phyloP scores from a whole-genome alignment of 805 yeast species.

The Ogataea sp. region DNA sequence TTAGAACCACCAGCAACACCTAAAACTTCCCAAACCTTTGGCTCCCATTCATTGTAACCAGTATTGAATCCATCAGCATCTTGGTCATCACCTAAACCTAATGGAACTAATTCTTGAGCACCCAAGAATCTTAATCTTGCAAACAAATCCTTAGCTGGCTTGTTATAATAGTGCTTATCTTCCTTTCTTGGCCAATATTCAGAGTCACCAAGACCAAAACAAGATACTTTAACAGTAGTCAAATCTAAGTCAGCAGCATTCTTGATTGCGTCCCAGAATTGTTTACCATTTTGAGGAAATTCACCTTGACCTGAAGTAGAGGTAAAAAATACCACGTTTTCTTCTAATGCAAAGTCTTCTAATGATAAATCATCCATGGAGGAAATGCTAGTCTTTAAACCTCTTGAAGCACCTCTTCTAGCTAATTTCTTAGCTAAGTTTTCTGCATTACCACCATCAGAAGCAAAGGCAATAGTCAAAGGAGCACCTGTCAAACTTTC shows the following conservation, averaged over 20 bases:
- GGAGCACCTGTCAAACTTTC: conserved; percentile 94
- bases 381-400: conserved; percentile 55
- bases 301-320: conserved; percentile 87
- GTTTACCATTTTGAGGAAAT: conserved; percentile 75
- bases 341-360: conserved; percentile 67
- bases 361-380: conserved; percentile 66
- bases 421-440: conserved; percentile 71
- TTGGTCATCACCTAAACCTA: conserved; percentile 95
- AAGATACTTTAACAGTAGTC: conserved; percentile 46
- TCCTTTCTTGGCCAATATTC: conserved; percentile 97
- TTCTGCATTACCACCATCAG: conserved; percentile 89
- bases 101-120: conserved; percentile 60
- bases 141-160: conserved; percentile 72
- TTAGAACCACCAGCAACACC: conserved; percentile 81
- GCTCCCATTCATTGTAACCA: conserved; percentile 86
- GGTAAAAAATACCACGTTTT: conserved; percentile 58
- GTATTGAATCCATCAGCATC: conserved; percentile 94
- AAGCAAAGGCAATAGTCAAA: conserved; percentile 74
- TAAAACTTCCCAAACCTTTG: conserved; percentile 74
- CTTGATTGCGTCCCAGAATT: conserved; percentile 67
- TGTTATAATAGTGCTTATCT: conserved; percentile 89
- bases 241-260: conserved; percentile 56
- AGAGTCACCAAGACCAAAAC: conserved; percentile 75
- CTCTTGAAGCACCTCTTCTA: conserved; percentile 73
- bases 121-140: conserved; percentile 62